These are phyloP conservation scores for Cephalotrichum gorgonifer DNA, from an alignment of 2,329 filamentous ascomycete species.

Conservation along the genomic window DNA sequence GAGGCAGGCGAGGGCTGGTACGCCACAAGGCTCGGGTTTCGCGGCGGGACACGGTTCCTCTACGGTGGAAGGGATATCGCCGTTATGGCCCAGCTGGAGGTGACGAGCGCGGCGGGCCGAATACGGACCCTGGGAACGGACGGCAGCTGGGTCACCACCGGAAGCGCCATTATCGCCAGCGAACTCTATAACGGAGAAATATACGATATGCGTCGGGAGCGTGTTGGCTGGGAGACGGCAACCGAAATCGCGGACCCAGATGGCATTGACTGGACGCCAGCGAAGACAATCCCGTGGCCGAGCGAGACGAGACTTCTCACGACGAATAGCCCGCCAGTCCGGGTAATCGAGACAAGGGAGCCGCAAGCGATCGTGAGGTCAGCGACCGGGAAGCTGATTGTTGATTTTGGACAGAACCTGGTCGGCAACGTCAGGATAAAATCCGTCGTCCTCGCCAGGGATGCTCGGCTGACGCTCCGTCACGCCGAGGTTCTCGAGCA, in stretches of 20 bases:
- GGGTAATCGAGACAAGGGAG: background rate
- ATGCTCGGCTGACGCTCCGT: slow-evolving; percentile 29
- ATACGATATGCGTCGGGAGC: slow-evolving; percentile 29
- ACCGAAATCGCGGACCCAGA: slow-evolving; percentile 7
- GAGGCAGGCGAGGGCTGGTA: slow-evolving; percentile 41
- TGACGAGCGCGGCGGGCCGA: too few species aligned
- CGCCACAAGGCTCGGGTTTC: slow-evolving; percentile 22
- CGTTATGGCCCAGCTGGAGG: slow-evolving; percentile 25
- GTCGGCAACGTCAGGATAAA: slow-evolving; percentile 36
- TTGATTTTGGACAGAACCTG: slow-evolving; percentile 50
- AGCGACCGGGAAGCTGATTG: slow-evolving; percentile 30
- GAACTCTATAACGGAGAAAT: slow-evolving; percentile 45
- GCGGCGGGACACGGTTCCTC: slow-evolving; percentile 18
- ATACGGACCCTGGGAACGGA: too few species aligned
- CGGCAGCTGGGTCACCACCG: slow-evolving; percentile 18
- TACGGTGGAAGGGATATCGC: slow-evolving; percentile 29
- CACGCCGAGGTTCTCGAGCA: slow-evolving; percentile 47
- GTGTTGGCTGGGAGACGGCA: slow-evolving; percentile 13
- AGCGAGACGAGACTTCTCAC: slow-evolving; percentile 15
- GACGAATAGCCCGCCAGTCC: background rate
- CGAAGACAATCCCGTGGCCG: slow-evolving; percentile 18
- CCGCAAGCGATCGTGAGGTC: slow-evolving; percentile 15
- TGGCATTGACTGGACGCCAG: background rate
- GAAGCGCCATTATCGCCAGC: slow-evolving; percentile 18
- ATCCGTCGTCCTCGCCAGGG: slow-evolving; percentile 21